These are phyloP conservation scores for Suillus hirtellus DNA, from an alignment of 768 basidiomycete species.

Conservation along the genomic window DNA sequence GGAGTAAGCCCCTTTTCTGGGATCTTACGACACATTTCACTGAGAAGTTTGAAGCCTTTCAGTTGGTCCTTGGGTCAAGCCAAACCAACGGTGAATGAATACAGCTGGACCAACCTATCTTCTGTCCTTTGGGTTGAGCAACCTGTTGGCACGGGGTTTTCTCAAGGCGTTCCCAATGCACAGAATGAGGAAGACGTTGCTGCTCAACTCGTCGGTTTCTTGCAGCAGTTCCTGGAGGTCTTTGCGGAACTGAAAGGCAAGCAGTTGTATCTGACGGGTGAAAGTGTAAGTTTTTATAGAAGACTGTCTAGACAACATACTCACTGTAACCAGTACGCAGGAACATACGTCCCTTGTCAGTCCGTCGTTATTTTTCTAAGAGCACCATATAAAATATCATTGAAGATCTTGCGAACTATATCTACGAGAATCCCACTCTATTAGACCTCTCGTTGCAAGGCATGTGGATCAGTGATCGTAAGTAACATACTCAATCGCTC, in stretches of 20 bases:
- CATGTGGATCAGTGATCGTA: constrained; percentile 74
- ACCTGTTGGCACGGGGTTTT: constrained; percentile 79
- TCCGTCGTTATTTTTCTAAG: constrained; percentile 5
- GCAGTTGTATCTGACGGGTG: constrained; percentile 69
- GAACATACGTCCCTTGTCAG: constrained; percentile 64
- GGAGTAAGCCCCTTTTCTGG: constrained; percentile 46
- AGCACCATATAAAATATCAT: neutral
- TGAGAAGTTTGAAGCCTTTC: constrained; percentile 50
- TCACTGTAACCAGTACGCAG: constrained; percentile 56
- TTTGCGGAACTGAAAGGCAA: constrained; percentile 74
- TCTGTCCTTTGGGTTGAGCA: constrained; percentile 77
- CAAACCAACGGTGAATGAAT: constrained; percentile 60
- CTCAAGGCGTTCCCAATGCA: constrained; percentile 66
- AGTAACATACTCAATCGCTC: constrained; percentile 24
- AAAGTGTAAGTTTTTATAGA: constrained; percentile 55
- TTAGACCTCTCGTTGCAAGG: constrained; percentile 64
- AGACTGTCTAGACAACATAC: neutral
- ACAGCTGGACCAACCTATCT: constrained; percentile 80
- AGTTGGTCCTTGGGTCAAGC: constrained; percentile 66
- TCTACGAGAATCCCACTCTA: constrained; percentile 56
- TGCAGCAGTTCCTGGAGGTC: constrained; percentile 75
- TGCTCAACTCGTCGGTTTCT: constrained; percentile 53
- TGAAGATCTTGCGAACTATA: constrained; percentile 73
- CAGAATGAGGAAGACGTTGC: constrained; percentile 59
- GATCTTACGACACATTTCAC: constrained; percentile 23